These are phyloP conservation scores for Prototheca stagnorum DNA, from an alignment of 163 green algal species.

Conservation along the genomic window DNA sequence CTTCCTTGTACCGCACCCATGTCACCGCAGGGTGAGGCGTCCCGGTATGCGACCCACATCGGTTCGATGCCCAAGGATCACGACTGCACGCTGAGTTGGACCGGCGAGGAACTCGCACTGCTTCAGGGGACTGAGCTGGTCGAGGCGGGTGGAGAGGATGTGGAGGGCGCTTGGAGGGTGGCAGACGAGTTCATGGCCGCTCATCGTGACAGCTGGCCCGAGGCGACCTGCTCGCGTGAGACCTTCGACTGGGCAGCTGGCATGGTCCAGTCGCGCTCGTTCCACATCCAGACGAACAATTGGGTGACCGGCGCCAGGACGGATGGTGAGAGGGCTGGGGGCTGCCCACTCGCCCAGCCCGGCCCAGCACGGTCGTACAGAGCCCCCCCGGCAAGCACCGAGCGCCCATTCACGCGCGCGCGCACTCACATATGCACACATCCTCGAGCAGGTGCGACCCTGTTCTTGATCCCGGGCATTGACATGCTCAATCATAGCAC, in stretches of 20 bases:
- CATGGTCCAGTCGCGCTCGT: constrained; percentile 52
- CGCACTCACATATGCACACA: too few relatives aligned
- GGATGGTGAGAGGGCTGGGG: constrained; percentile 8
- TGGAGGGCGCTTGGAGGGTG: too few relatives aligned
- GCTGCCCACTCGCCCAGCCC: too few relatives aligned
- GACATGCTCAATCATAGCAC: constrained; percentile 64
- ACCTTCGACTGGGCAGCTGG: constrained; percentile 28
- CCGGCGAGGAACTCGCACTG: constrained; percentile 17
- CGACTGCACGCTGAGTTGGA: constrained; percentile 43
- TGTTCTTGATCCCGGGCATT: constrained; percentile 56
- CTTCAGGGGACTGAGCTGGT: constrained; percentile 12
- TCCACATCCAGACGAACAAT: constrained; percentile 47
- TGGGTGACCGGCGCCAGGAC: constrained; percentile 25
- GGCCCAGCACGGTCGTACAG: too few relatives aligned
- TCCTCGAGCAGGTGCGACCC: constrained; percentile 16
- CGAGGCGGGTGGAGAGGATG: background rate
- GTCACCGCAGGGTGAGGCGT: constrained; percentile 12
- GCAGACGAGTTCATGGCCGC: too few relatives aligned
- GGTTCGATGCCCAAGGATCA: constrained; percentile 15
- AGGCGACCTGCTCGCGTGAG: constrained; percentile 1
- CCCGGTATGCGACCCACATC: constrained; percentile 25
- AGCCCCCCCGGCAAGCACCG: too few relatives aligned
- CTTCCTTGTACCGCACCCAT: too few relatives aligned
- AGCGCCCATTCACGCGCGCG: too few relatives aligned
- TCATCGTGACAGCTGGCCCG: too few relatives aligned